Conservation (phyloP, 208 protist genomes). For the Leishmania guyanensis region DNA sequence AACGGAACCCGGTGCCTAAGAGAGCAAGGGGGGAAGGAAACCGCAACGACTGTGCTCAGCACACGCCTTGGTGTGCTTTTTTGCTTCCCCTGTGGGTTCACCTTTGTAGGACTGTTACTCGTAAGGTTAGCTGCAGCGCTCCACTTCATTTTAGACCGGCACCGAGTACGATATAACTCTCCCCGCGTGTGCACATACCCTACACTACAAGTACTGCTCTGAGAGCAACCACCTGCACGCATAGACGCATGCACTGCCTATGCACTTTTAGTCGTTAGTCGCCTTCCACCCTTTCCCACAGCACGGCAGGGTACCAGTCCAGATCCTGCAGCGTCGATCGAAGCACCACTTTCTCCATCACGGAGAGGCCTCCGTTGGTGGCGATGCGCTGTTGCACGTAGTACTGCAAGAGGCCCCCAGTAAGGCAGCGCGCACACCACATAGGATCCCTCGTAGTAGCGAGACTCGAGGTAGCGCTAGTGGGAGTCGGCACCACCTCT, state of each 20-base stretch:
- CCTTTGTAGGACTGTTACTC: not conserved
- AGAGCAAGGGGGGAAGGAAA: not conserved
- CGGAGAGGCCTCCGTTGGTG: constrained; percentile 8
- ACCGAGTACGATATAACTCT: not conserved
- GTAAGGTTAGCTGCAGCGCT: not conserved
- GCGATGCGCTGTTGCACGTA: constrained; percentile 29
- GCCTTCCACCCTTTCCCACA: constrained; percentile 26
- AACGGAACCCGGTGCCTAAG: not conserved
- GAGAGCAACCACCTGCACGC: not conserved
- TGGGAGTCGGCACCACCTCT: not conserved
- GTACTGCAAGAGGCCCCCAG: constrained; percentile 28
- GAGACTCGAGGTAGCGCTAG: too few species aligned
- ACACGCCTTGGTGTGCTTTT: not conserved
- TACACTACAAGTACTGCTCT: not conserved
- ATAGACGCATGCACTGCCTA: not conserved
- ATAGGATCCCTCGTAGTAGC: constrained; percentile 5
- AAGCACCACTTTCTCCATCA: constrained; percentile 33
- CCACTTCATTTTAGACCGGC: not conserved
- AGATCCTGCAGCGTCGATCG: constrained; percentile 30
- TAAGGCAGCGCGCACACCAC: constrained; percentile 34
- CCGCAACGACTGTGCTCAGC: not conserved
- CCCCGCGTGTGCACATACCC: not conserved
- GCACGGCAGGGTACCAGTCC: constrained; percentile 22
- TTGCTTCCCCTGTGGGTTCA: too few species aligned
- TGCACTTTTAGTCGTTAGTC: not conserved